Conservation (phyloP, 495 filamentous ascomycete species). For the Symbiotaphrina buchneri region DNA sequence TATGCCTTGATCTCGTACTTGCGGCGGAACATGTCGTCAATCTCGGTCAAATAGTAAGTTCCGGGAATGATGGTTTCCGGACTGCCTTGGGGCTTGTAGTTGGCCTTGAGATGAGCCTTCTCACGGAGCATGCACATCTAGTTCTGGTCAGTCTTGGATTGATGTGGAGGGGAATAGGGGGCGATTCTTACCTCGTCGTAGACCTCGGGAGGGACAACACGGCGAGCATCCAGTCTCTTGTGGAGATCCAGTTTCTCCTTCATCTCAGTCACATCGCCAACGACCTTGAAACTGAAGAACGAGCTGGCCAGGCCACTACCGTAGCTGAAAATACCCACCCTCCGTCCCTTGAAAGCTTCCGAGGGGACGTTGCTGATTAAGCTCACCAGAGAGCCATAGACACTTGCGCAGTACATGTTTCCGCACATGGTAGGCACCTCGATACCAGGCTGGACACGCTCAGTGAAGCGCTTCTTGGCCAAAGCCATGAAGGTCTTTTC, state of each 20-base stretch:
- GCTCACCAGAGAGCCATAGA: slow-evolving; percentile 68
- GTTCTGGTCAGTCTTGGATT: not conserved
- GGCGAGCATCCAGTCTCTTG: slow-evolving; percentile 45
- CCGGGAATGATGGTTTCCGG: slow-evolving; percentile 53
- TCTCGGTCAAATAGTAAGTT: slow-evolving; percentile 72
- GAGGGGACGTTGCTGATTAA: slow-evolving; percentile 51
- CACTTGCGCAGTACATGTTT: slow-evolving; percentile 97
- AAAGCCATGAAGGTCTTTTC: slow-evolving; percentile 95
- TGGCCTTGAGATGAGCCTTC: slow-evolving; percentile 83
- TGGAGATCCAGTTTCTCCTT: slow-evolving; percentile 61
- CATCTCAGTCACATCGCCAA: slow-evolving; percentile 54
- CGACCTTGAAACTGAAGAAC: slow-evolving; percentile 72
- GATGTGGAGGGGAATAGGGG: not conserved
- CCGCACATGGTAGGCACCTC: slow-evolving; percentile 85
- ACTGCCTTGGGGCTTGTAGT: slow-evolving; percentile 59
- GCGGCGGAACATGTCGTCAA: slow-evolving; percentile 93
- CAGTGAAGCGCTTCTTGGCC: slow-evolving; percentile 85
- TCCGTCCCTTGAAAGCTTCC: slow-evolving; percentile 56
- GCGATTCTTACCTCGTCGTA: slow-evolving; percentile 54
- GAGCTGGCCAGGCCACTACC: slow-evolving; percentile 79
- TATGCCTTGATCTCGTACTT: slow-evolving; percentile 76
- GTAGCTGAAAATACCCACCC: slow-evolving; percentile 84
- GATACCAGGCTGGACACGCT: slow-evolving; percentile 67
- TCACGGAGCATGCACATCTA: slow-evolving; percentile 88
- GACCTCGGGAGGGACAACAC: slow-evolving; percentile 52